phyloP scores from a whole-genome alignment of 257 asterid species.

The Coffea eugenioides region DNA sequence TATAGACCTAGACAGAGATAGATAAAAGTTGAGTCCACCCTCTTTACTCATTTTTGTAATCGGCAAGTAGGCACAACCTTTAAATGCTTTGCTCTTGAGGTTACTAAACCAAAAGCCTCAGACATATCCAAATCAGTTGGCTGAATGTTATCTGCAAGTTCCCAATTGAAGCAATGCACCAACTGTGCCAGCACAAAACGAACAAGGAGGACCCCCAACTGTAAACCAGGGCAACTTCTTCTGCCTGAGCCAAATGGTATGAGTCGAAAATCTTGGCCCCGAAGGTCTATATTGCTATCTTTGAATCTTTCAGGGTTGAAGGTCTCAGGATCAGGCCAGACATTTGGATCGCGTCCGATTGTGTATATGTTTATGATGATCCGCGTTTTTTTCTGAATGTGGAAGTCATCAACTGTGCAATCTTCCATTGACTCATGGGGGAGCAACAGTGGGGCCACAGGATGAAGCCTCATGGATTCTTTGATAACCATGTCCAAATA shows the following conservation, averaged over 20 bases:
- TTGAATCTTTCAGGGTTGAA: conserved; percentile 24
- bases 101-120: conserved; percentile 28
- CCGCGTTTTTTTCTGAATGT: background rate
- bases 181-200: conserved; percentile 25
- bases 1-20: too few relatives aligned
- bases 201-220: conserved; percentile 14
- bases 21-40: too few relatives aligned
- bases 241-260: conserved; percentile 32
- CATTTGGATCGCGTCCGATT: conserved; percentile 22
- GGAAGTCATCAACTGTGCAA: conserved; percentile 18
- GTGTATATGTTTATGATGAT: conserved; percentile 16
- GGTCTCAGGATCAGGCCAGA: conserved; percentile 26
- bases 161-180: conserved; percentile 14
- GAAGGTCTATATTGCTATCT: conserved; percentile 7
- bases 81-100: conserved; percentile 14
- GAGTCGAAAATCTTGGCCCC: conserved; percentile 22
- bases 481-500: too few relatives aligned
- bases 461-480: too few relatives aligned
- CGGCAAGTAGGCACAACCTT: too few relatives aligned
- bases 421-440: too few relatives aligned
- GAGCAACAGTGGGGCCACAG: too few relatives aligned
- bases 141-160: conserved; percentile 18
- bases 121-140: background rate
- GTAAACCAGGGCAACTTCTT: conserved; percentile 31
- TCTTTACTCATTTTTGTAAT: too few relatives aligned